These are phyloP conservation scores for Blastobotrys persicus DNA, from an alignment of 1,139 yeast genomes.

Conservation along the genomic window DNA sequence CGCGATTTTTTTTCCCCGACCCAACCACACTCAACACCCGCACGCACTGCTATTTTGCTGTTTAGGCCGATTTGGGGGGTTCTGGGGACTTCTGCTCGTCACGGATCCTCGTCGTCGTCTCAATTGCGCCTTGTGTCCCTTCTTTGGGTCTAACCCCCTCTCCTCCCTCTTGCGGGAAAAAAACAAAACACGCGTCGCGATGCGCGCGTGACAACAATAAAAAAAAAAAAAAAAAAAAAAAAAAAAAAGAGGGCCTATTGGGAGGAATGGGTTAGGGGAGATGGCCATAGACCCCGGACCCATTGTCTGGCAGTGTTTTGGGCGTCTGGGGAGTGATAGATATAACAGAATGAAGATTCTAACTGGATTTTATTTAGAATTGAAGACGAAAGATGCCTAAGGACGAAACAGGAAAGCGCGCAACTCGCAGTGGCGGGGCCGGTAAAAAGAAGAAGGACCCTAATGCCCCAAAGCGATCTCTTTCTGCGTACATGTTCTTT, in stretches of 20 bases:
- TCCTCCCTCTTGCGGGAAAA: background rate
- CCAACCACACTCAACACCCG: background rate
- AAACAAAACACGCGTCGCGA: background rate
- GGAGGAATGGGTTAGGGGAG: background rate
- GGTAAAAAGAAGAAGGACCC: conserved; percentile 52
- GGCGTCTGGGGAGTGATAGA: too few species aligned
- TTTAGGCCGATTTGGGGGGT: background rate
- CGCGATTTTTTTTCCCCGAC: conserved; percentile 7
- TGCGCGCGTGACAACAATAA: conserved; percentile 1
- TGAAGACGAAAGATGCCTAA: conserved; percentile 12
- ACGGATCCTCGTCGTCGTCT: background rate
- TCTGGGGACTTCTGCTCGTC: background rate
- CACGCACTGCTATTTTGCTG: background rate
- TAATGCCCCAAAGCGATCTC: conserved; percentile 98
- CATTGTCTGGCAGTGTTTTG: too few species aligned
- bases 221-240: conserved; percentile 2
- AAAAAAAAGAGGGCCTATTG: background rate
- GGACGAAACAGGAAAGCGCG: conserved; percentile 9
- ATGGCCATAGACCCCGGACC: too few species aligned
- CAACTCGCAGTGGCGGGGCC: conserved; percentile 12
- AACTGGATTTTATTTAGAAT: background rate
- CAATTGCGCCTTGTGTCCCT: background rate
- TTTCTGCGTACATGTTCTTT: conserved; percentile 98
- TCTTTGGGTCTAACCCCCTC: background rate
- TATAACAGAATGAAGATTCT: too few species aligned